Evolutionary conservation across 306 rosid genomes (phyloP).

Genomic region (Medicago lupulina): DNA sequence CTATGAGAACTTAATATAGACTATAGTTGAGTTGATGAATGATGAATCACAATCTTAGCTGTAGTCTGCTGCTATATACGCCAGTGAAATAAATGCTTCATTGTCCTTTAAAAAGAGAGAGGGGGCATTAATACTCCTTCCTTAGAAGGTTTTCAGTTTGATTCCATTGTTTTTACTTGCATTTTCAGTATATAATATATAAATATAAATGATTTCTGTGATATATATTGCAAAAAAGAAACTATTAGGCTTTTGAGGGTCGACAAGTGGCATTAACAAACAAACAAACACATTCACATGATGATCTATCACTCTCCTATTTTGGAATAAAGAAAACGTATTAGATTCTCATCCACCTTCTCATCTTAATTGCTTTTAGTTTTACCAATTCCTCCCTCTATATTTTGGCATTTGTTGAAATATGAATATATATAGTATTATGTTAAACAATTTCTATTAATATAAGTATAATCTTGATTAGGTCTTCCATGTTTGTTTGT

Average conservation of each 20-base stretch:
- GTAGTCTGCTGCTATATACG: background rate
- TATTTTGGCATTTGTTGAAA: background rate
- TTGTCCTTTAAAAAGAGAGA: slow-evolving; percentile 29
- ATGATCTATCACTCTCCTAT: background rate
- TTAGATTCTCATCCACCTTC: slow-evolving; percentile 45
- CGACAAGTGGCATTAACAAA: slow-evolving; percentile 31
- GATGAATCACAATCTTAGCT: slow-evolving; percentile 24
- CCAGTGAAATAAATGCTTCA: slow-evolving; percentile 27
- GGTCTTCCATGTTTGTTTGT: background rate
- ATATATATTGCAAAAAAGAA: background rate
- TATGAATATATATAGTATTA: background rate
- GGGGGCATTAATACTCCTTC: slow-evolving; percentile 2
- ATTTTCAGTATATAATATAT: slow-evolving; percentile 2
- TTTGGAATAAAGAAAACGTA: slow-evolving; percentile 36
- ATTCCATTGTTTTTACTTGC: background rate
- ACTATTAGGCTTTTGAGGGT: slow-evolving; percentile 28
- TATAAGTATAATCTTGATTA: slow-evolving; percentile 3
- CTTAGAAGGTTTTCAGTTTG: background rate
- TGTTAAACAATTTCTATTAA: background rate
- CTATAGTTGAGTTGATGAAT: background rate
- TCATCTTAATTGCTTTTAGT: slow-evolving; percentile 2
- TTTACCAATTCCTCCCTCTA: slow-evolving; percentile 1
- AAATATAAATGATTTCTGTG: too few species aligned
- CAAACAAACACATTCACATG: slow-evolving; percentile 1
- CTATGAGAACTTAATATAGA: too few species aligned